Evolutionary conservation across 345 rosid species (phyloP).

Genomic region (Hirschfeldia incana): DNA sequence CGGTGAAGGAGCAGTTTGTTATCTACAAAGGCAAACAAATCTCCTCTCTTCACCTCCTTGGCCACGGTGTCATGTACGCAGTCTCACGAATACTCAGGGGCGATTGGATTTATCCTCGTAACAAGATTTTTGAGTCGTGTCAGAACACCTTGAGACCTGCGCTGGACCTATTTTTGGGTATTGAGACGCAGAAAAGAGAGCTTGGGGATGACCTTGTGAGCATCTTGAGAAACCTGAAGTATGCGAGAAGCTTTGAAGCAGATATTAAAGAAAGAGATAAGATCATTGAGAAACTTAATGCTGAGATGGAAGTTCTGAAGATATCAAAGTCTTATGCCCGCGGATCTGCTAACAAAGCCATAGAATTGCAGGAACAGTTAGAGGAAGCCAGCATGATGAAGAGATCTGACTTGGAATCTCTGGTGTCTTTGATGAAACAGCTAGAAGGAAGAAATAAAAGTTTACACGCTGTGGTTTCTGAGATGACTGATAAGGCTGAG

Average conservation of each 20-base stretch:
- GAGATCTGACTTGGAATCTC: neutral
- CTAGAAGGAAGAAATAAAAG: neutral
- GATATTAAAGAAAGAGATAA: slow-evolving; percentile 5
- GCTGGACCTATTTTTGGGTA: slow-evolving; percentile 72
- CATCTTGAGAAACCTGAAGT: slow-evolving; percentile 28
- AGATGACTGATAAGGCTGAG: no score
- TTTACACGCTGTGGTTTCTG: no score
- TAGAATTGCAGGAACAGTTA: neutral
- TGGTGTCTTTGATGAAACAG: neutral
- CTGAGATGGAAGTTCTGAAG: neutral
- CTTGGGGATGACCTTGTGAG: slow-evolving; percentile 29
- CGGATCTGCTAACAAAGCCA: neutral
- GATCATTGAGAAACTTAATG: neutral
- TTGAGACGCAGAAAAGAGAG: slow-evolving; percentile 8
- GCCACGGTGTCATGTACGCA: slow-evolving; percentile 58
- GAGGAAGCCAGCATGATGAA: neutral
- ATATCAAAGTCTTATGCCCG: neutral
- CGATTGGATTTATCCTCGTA: slow-evolving; percentile 23
- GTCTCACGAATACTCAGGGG: slow-evolving; percentile 60
- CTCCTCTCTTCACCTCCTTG: slow-evolving; percentile 68
- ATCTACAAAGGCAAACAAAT: slow-evolving; percentile 82
- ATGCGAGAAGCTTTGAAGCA: slow-evolving; percentile 48
- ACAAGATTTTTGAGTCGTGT: slow-evolving; percentile 57
- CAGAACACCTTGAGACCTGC: slow-evolving; percentile 65
- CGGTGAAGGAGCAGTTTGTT: slow-evolving; percentile 58